Evolutionary conservation across 1,139 yeast species (phyloP).

Genomic region (Torulaspora globosa): DNA sequence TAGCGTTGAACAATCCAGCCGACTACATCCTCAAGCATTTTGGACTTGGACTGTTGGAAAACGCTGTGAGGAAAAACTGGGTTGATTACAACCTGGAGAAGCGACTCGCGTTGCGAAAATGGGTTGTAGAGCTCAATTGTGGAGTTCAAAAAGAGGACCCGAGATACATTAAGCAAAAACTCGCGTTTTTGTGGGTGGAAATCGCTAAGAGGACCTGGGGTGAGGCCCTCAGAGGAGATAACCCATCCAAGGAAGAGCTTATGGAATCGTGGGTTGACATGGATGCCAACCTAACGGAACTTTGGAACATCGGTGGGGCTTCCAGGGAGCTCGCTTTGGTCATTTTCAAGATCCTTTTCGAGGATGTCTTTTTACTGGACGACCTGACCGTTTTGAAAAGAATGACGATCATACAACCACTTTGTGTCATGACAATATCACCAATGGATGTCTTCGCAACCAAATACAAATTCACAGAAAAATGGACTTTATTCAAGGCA

Average conservation of each 20-base stretch:
- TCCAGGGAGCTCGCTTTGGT: slow-evolving; percentile 73
- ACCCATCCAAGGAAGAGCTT: slow-evolving; percentile 43
- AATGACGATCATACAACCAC: slow-evolving; percentile 70
- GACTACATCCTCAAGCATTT: slow-evolving; percentile 79
- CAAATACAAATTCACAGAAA: slow-evolving; percentile 69
- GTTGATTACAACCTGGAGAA: slow-evolving; percentile 58
- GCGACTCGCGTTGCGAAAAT: slow-evolving; percentile 64
- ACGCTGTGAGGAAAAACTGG: slow-evolving; percentile 60
- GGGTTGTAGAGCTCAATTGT: slow-evolving; percentile 76
- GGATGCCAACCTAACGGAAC: slow-evolving; percentile 69
- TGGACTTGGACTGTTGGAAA: slow-evolving; percentile 76
- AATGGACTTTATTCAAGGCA: slow-evolving; percentile 56
- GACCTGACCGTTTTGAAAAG: slow-evolving; percentile 86
- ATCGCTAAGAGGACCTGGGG: slow-evolving; percentile 96
- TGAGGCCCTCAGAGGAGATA: slow-evolving; percentile 40
- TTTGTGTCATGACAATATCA: slow-evolving; percentile 77
- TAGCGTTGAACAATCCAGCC: slow-evolving; percentile 62
- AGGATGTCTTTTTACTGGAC: slow-evolving; percentile 87
- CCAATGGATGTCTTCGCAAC: slow-evolving; percentile 61
- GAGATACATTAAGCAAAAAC: slow-evolving; percentile 81
- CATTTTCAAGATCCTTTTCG: slow-evolving; percentile 80
- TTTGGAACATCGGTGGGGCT: slow-evolving; percentile 66
- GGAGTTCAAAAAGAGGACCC: slow-evolving; percentile 67
- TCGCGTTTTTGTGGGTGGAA: slow-evolving; percentile 88
- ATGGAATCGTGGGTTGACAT: slow-evolving; percentile 82